A percentile compares a stretch with the other conserved stretches of the same genome.
Conservation (phyloP, 1,139 yeast genomes). For the Debaryomycetaceae sp. region DNA sequence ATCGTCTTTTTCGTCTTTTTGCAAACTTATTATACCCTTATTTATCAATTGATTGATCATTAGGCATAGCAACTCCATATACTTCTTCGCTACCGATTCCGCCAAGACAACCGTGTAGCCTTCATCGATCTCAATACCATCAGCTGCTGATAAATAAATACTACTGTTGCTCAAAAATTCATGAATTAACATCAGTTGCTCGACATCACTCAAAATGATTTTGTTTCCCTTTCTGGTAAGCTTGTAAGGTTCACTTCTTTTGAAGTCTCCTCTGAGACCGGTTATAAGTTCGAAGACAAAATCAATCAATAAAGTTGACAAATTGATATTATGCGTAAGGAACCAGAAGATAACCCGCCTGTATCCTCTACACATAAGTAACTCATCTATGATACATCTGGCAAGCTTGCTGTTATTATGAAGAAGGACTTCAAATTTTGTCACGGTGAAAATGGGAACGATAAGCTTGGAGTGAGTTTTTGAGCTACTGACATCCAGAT, state of each 20-base stretch:
- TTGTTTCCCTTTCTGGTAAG: conserved; percentile 54
- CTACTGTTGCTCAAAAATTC: conserved; percentile 60
- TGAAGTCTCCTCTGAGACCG: conserved; percentile 47
- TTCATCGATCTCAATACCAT: conserved; percentile 33
- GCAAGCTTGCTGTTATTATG: conserved; percentile 41
- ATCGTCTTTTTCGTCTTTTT: conserved; percentile 16
- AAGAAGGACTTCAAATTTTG: conserved; percentile 36
- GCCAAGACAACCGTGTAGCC: conserved; percentile 34
- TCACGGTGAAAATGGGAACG: conserved; percentile 42
- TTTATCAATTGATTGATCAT: conserved; percentile 53
- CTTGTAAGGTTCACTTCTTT: conserved; percentile 24
- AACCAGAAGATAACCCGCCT: conserved; percentile 66
- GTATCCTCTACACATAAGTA: conserved; percentile 62
- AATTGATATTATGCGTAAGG: conserved; percentile 56
- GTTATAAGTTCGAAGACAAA: conserved; percentile 59
- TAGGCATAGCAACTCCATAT: conserved; percentile 54
- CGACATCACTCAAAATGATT: conserved; percentile 51
- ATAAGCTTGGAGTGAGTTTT: conserved; percentile 27
- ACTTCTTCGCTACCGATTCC: conserved; percentile 44
- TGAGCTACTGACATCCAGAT: conserved; percentile 20
- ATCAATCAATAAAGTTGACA: conserved; percentile 48
- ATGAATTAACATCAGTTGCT: conserved; percentile 63
- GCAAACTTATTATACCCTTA: conserved; percentile 41
- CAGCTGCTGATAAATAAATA: conserved; percentile 43
- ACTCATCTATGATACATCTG: conserved; percentile 58